These are phyloP conservation scores for Ophidiomyces ophidiicola DNA, from an alignment of 2,329 filamentous ascomycete genomes.

Conservation along the genomic window DNA sequence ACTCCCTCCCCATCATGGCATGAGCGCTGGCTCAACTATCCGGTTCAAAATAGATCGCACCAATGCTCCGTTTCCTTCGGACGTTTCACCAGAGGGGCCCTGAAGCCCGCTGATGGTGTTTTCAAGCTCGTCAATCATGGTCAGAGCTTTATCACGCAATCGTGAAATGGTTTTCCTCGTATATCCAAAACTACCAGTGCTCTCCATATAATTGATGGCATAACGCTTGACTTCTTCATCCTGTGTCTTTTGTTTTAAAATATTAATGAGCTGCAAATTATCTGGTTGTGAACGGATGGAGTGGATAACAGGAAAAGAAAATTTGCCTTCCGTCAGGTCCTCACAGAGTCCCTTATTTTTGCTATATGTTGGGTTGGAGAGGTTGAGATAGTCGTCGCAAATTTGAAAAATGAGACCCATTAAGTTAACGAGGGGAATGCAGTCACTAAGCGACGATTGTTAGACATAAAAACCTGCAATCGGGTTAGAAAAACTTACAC, in stretches of 20 bases:
- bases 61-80: constrained; percentile 41
- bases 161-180: constrained; percentile 55
- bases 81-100: constrained; percentile 12
- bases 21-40: constrained; percentile 40
- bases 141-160: constrained; percentile 51
- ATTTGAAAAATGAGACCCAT: constrained; percentile 28
- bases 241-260: constrained; percentile 71
- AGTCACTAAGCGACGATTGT: constrained; percentile 19
- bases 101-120: constrained; percentile 21
- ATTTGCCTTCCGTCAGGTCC: constrained; percentile 25
- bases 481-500: constrained; percentile 11
- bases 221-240: constrained; percentile 79
- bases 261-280: constrained; percentile 66
- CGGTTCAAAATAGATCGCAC: constrained; percentile 58
- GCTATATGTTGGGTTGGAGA: constrained; percentile 53
- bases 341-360: constrained; percentile 72
- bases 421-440: constrained; percentile 51
- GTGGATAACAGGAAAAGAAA: constrained; percentile 24
- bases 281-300: constrained; percentile 39
- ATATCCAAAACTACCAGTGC: constrained; percentile 80
- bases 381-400: constrained; percentile 66
- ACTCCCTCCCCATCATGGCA: constrained; percentile 8
- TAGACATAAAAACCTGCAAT: constrained; percentile 9
- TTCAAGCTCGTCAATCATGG: constrained; percentile 53
- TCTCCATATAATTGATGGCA: constrained; percentile 81